Conservation (phyloP, 352 stramenopile species). For the Pythium sp. region DNA sequence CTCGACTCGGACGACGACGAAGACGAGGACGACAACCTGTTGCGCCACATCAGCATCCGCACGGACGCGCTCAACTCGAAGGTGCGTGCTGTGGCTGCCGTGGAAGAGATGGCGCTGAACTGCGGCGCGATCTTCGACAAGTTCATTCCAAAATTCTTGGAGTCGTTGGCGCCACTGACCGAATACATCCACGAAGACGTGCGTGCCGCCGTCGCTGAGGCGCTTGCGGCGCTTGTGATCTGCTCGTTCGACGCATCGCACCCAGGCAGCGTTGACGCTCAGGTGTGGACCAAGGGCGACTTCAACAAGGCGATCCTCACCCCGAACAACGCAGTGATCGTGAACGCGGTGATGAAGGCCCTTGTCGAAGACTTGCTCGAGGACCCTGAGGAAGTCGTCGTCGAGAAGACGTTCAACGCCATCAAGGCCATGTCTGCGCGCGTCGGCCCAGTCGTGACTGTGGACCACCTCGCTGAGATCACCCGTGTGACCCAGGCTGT, state of each 20-base stretch:
- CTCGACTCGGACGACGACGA: constrained; percentile 80
- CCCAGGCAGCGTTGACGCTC: constrained; percentile 69
- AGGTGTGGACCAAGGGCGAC: constrained; percentile 85
- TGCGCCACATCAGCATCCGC: constrained; percentile 84
- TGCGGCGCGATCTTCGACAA: constrained; percentile 75
- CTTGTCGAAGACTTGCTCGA: constrained; percentile 77
- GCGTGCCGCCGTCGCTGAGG: constrained; percentile 73
- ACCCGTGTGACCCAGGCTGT: constrained; percentile 87
- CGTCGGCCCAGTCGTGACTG: constrained; percentile 88
- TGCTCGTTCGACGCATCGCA: constrained; percentile 84
- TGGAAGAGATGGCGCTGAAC: constrained; percentile 86
- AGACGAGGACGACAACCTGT: constrained; percentile 61
- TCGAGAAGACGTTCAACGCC: constrained; percentile 95
- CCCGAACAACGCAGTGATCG: constrained; percentile 72
- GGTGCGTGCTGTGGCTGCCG: constrained; percentile 71
- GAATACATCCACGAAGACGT: constrained; percentile 89
- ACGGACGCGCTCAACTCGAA: constrained; percentile 86
- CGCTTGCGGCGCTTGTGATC: constrained; percentile 75
- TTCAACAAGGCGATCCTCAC: constrained; percentile 77
- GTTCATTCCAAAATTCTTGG: constrained; percentile 83
- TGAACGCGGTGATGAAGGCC: constrained; percentile 76
- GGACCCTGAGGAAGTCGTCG: constrained; percentile 83
- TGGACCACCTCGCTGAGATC: constrained; percentile 79
- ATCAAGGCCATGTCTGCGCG: constrained; percentile 95
- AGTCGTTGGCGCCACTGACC: constrained; percentile 70